Evolutionary conservation across 192 early-diverging fungal species (phyloP).

Genomic region (Coemansia sp.): DNA sequence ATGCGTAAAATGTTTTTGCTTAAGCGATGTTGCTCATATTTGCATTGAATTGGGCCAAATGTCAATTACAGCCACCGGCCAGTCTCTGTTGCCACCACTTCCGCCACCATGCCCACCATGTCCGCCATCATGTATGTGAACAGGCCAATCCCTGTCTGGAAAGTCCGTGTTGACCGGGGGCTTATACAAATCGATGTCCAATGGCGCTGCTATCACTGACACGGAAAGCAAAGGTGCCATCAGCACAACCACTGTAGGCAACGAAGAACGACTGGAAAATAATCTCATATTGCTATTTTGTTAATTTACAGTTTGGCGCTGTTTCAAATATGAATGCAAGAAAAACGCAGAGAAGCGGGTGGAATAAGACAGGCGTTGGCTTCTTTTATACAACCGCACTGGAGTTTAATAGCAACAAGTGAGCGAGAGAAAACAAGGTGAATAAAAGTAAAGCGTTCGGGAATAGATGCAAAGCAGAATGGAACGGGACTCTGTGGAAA

Average conservation of each 20-base stretch:
- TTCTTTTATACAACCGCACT: no score
- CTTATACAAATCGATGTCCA: background rate
- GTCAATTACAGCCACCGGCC: constrained; percentile 43
- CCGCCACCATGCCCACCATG: constrained; percentile 2
- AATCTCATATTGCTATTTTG: background rate
- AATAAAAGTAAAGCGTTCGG: background rate
- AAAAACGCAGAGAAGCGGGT: background rate
- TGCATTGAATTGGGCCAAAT: background rate
- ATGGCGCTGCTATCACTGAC: constrained; percentile 5
- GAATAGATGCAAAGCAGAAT: background rate
- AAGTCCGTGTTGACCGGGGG: constrained; percentile 19
- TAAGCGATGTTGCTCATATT: background rate
- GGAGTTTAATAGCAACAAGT: no score
- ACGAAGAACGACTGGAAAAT: background rate
- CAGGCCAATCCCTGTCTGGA: constrained; percentile 47
- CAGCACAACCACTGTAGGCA: background rate
- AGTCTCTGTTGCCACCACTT: constrained; percentile 27
- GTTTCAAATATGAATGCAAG: background rate
- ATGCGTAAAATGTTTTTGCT: no score
- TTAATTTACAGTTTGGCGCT: background rate
- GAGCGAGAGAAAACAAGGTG: background rate
- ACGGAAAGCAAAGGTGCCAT: background rate
- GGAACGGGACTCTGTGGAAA: background rate
- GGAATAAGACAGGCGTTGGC: no score
- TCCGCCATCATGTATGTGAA: constrained; percentile 19